A percentile compares a stretch with the other conserved stretches of the same genome.
These are phyloP conservation scores for Microstegium vimineum DNA, from an alignment of 176 grass and related monocot species.

Conservation along the genomic window DNA sequence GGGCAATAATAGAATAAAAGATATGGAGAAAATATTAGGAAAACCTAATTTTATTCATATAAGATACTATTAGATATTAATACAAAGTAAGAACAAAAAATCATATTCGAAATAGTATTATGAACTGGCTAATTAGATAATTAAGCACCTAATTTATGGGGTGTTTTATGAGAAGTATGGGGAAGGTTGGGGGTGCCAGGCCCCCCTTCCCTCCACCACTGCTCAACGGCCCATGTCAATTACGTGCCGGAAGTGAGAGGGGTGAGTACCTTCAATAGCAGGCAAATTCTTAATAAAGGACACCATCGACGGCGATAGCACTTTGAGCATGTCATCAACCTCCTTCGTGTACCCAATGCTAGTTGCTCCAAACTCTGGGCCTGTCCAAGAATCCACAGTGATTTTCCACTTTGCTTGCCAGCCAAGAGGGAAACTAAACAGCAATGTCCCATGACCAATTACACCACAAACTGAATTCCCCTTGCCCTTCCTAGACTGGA, in stretches of 20 bases:
- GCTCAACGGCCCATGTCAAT: not conserved
- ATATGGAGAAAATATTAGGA: no score
- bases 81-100: no score
- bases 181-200: no score
- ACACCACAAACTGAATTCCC: not conserved
- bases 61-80: no score
- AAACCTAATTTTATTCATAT: no score
- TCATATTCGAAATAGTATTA: no score
- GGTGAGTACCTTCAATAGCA: constrained; percentile 65
- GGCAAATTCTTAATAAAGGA: constrained; percentile 81
- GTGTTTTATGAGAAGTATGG: no score
- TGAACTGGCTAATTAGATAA: no score
- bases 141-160: no score
- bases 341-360: constrained; percentile 55
- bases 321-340: constrained; percentile 73
- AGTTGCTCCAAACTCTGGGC: constrained; percentile 43
- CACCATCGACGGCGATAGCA: constrained; percentile 41
- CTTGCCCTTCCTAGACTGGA: not conserved
- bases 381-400: constrained; percentile 38
- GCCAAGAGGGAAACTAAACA: not conserved
- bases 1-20: no score
- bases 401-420: not conserved
- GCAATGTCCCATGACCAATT: not conserved
- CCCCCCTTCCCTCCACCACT: no score
- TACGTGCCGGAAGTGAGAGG: not conserved